Conservation (phyloP, 805 yeast genomes). For the Ogataea parapolymorpha region DNA sequence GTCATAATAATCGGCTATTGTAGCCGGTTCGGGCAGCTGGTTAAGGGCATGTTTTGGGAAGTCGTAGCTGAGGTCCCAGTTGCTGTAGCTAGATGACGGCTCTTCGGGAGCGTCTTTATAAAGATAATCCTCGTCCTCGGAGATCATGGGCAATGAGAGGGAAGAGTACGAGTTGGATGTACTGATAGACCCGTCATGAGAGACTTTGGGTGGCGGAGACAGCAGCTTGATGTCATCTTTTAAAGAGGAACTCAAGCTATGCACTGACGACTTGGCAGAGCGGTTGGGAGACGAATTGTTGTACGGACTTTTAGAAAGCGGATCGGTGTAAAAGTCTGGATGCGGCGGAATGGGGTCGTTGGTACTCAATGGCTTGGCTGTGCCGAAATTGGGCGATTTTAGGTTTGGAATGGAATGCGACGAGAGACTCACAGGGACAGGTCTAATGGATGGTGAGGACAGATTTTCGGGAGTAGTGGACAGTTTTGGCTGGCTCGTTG, state of each 20-base stretch:
- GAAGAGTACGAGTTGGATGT: constrained; percentile 19
- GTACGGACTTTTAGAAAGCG: constrained; percentile 11
- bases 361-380: not conserved
- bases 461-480: constrained; percentile 2
- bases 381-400: constrained; percentile 11
- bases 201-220: constrained; percentile 9
- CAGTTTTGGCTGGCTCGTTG: constrained; percentile 9
- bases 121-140: constrained; percentile 18
- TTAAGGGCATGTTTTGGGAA: constrained; percentile 1
- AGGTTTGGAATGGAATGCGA: constrained; percentile 11
- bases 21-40: constrained; percentile 1
- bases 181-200: constrained; percentile 5
- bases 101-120: not conserved
- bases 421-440: constrained; percentile 1
- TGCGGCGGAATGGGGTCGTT: constrained; percentile 2
- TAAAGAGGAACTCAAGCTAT: constrained; percentile 8
- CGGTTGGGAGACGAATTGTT: constrained; percentile 9
- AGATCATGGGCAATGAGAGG: constrained; percentile 20
- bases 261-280: constrained; percentile 6
- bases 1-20: not conserved
- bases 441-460: not conserved
- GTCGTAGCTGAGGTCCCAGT: constrained; percentile 3
- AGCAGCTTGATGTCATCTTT: constrained; percentile 8
- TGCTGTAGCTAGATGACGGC: not conserved
- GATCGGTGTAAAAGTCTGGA: constrained; percentile 11